These are phyloP conservation scores for Babesia ovata DNA, from an alignment of 169 alveolate species.

Conservation along the genomic window DNA sequence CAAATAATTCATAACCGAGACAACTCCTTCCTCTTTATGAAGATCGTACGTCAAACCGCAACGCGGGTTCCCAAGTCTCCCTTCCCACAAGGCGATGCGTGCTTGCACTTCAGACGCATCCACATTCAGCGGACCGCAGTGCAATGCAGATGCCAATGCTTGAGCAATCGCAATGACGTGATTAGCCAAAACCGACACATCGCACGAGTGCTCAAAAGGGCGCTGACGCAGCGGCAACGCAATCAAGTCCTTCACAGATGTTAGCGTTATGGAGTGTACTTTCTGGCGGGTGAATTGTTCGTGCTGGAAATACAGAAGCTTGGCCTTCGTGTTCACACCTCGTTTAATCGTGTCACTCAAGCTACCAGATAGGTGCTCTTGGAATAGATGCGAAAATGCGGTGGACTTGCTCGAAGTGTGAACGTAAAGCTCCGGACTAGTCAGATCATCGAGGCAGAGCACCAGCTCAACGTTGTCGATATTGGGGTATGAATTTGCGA, in stretches of 20 bases:
- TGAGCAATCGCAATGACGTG: conserved; percentile 19
- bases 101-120: conserved; percentile 2
- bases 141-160: conserved; percentile 4
- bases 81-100: conserved; percentile 35
- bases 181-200: conserved; percentile 11
- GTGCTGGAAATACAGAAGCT: conserved; percentile 21
- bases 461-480: conserved; percentile 48
- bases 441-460: conserved; percentile 45
- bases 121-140: background rate
- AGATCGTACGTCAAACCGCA: conserved; percentile 29
- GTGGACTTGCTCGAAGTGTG: conserved; percentile 39
- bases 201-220: conserved; percentile 19
- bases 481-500: conserved; percentile 9
- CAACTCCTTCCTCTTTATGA: conserved; percentile 19
- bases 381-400: conserved; percentile 21
- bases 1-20: conserved; percentile 10
- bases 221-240: conserved; percentile 28
- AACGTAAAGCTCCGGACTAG: conserved; percentile 30
- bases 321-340: conserved; percentile 20
- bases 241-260: conserved; percentile 16
- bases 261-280: conserved; percentile 40
- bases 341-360: conserved; percentile 17
- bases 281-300: conserved; percentile 50
- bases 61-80: conserved; percentile 40
- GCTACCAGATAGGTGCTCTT: conserved; percentile 8